Base-by-base conservation (phyloP, 495 filamentous ascomycete species). In the Penicillium turbatum region DNA sequence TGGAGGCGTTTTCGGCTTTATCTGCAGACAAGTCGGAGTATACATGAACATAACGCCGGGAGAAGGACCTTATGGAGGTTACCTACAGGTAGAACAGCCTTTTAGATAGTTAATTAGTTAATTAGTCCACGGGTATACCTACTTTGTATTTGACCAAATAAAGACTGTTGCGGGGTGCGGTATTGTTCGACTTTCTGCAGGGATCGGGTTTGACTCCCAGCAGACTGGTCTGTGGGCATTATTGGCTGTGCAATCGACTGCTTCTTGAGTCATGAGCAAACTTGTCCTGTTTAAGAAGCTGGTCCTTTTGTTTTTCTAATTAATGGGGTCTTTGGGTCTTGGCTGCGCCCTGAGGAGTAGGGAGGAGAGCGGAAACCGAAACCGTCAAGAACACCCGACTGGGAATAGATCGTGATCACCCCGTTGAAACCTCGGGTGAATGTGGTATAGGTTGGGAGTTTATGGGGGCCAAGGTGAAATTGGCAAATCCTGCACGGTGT, bases 401-500 rank as follows among this genome's bases (percentile, higher is more conserved):
- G 6, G 38, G 38, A 24, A 40, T 40, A 40, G 15, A 40, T 40
- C 38, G 15, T 8, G 27, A 30, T 47, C 29, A 21, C 11, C n/a
- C 21, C 24, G 24, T 43, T 29, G 40, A 27, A 26, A 29, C 26
- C 21, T 24, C 10, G 32, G 32, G 13, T 13, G 11, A 5, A 35
- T 1, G 9, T 37, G 13, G n/a, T n/a, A 16, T 15, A 6, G 3
- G 35, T 37, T 16, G 15, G 35, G 35, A 13, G 2, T 13, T 13
- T 5, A 37, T 16, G 13, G 35, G 35, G 35, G 35, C 35, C 35
- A 30, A 29, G 7, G 24, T 26, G 15, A 44, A 44, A 44, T 44
- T 44, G 38, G 43, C 21, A 51, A 42, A 42, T 43, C 38, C 30
- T 38, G 49, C 49, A 51, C 17, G 19, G 48, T 21, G 29, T 34